These are phyloP conservation scores for Xylaria flabelliformis DNA, from an alignment of 495 filamentous ascomycete genomes.

Conservation along the genomic window DNA sequence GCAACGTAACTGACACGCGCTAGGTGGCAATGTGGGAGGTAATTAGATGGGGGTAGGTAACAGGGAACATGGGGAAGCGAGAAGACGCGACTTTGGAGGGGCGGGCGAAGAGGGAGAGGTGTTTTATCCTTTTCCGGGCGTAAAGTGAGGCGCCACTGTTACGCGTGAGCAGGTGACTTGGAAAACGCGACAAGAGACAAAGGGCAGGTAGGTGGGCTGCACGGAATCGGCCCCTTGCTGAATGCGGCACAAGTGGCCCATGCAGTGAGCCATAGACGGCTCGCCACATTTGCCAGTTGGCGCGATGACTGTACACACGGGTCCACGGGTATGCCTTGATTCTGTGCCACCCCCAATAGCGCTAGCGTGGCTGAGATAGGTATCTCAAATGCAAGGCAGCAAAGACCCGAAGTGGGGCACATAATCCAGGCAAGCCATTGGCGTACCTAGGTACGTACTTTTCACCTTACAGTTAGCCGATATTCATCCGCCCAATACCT, in stretches of 20 bases:
- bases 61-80: conserved; percentile 22
- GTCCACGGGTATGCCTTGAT: not conserved
- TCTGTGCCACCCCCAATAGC: conserved; percentile 6
- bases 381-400: conserved; percentile 12
- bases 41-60: conserved; percentile 28
- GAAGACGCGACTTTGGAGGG: conserved; percentile 38
- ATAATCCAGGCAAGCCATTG: not conserved
- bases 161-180: conserved; percentile 31
- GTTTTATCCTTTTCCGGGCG: not conserved
- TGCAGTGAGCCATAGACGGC: conserved; percentile 18
- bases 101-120: not conserved
- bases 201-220: not conserved
- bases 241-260: not conserved
- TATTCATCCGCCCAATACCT: conserved; percentile 6
- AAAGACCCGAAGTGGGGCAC: not conserved
- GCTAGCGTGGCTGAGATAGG: conserved; percentile 11
- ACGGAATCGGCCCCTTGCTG: not conserved
- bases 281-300: conserved; percentile 20
- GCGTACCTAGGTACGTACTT: no score
- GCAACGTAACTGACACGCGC: conserved; percentile 3
- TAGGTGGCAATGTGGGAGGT: conserved; percentile 8
- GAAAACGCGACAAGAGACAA: not conserved
- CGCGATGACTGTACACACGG: not conserved
- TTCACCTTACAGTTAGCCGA: not conserved
- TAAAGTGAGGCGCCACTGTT: conserved; percentile 10